Evolutionary conservation across 176 grass and related monocot genomes (phyloP).

Genomic region (Zoysia pacifica): DNA sequence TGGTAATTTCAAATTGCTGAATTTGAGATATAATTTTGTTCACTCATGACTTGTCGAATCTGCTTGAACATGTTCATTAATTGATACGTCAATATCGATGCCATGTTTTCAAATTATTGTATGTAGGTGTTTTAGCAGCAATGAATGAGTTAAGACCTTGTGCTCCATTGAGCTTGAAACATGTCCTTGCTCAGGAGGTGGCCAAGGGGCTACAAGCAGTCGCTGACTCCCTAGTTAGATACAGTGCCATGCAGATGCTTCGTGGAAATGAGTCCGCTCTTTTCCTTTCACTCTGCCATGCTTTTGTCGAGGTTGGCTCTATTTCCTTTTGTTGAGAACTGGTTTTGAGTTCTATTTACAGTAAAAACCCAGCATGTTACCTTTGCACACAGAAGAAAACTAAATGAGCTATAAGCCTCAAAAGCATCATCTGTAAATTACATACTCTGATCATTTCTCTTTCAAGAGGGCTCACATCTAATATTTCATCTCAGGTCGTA

Average conservation of each 20-base stretch:
- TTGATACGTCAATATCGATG: background rate
- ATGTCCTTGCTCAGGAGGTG: conserved; percentile 81
- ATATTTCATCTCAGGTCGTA: conserved; percentile 50
- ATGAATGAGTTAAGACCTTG: conserved; percentile 97
- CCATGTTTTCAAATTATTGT: conserved; percentile 7
- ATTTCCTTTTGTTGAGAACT: conserved; percentile 8
- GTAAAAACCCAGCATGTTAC: background rate
- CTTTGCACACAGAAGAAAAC: background rate
- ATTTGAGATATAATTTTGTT: conserved; percentile 8
- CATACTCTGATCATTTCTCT: background rate
- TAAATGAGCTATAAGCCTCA: background rate
- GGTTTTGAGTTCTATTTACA: background rate
- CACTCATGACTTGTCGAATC: background rate
- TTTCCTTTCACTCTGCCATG: conserved; percentile 88
- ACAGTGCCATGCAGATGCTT: conserved; percentile 91
- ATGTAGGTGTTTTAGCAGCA: conserved; percentile 84
- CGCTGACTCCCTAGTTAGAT: conserved; percentile 90
- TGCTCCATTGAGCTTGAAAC: conserved; percentile 82
- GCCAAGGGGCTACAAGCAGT: conserved; percentile 79
- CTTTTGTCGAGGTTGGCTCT: conserved; percentile 79
- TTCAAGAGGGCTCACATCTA: background rate
- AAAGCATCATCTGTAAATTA: background rate
- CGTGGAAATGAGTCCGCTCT: conserved; percentile 86
- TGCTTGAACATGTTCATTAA: conserved; percentile 5
- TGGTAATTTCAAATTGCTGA: conserved; percentile 48